A percentile compares a stretch with the other conserved stretches of the same genome.
These are phyloP conservation scores for Cystobasidium tubakii DNA, from an alignment of 768 basidiomycete species.

Conservation along the genomic window DNA sequence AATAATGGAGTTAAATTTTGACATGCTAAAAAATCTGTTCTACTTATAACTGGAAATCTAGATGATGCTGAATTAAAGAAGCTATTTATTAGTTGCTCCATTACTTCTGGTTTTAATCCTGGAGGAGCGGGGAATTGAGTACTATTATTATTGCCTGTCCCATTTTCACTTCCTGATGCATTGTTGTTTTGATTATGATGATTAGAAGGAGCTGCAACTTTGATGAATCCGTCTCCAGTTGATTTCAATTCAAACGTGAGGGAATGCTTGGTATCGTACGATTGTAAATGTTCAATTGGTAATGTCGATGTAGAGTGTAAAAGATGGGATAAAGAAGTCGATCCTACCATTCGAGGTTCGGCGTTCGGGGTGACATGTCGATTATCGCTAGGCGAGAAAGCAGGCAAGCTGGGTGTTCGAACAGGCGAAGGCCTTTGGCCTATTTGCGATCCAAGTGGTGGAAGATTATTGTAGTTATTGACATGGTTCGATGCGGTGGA, in stretches of 20 bases:
- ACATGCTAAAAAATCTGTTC: slow-evolving; percentile 75
- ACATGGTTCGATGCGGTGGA: neutral
- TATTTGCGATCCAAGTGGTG: neutral
- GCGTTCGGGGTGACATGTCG: neutral
- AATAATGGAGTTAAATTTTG: slow-evolving; percentile 70
- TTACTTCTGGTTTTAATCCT: slow-evolving; percentile 27
- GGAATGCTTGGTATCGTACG: slow-evolving; percentile 79
- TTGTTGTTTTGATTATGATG: too few species aligned
- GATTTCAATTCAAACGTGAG: slow-evolving; percentile 80
- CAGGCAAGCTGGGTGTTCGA: slow-evolving; percentile 46
- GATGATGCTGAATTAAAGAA: slow-evolving; percentile 76
- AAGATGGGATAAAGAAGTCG: slow-evolving; percentile 77
- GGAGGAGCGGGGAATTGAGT: slow-evolving; percentile 5
- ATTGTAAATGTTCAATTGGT: slow-evolving; percentile 75
- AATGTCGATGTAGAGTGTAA: slow-evolving; percentile 84
- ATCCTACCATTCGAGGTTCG: slow-evolving; percentile 60
- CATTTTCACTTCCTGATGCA: neutral
- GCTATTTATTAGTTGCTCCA: slow-evolving; percentile 55
- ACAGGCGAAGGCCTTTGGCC: slow-evolving; percentile 36
- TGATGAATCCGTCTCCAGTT: slow-evolving; percentile 79
- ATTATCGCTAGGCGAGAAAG: slow-evolving; percentile 24
- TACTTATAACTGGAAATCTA: slow-evolving; percentile 80
- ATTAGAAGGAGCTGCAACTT: slow-evolving; percentile 53
- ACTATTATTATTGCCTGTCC: neutral
- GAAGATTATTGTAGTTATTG: neutral